Base-by-base conservation (phyloP, 305 asterid species). In the Fraxinus nigra region DNA sequence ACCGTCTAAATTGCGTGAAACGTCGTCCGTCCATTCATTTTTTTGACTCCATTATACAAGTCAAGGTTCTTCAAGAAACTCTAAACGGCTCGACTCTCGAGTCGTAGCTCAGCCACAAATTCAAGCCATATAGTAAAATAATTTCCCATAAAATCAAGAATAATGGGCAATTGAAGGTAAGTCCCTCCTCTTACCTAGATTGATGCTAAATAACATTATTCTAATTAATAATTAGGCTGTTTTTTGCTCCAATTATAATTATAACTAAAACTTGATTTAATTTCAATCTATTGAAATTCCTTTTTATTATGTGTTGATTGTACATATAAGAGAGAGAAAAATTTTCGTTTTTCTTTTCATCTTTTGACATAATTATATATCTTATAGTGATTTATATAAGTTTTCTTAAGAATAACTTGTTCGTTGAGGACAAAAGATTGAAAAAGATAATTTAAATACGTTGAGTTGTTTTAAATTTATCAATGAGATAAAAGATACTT, bases 1-100 rank as follows among this genome's bases (percentile, higher is more conserved):
- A 80, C 82, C 59, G 35, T 35, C 43, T 10, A 9, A 76, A 38
- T 30, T 70, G n/a, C 35, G 20, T 20, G 13, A 72, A 77, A 82
- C 35, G 76, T n/a, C 7, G 81, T 3, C 82, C 87, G 84, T 85
- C 14, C 4, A 16, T 73, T 61, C 32, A 0, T 34, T 72, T n/a
- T 51, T 69, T 76, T 8, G 7, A 69, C 38, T 77, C 6, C 86
- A 54, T 78, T 79, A 70, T 81, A 81, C 69, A 28, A 81, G 79
- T 73, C 78, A 20, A 40, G 30, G 18, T 48, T 8, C 16, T 24
- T 37, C 78, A 35, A 33, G 54, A 75, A 26, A 67, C 54, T 33
- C 20, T 4, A 13, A 32, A 24, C 33, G 35, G 80, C 77, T 59
- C 48, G 24, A 13, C 61, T 43, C 5, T 37, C 4, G 28, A 20